Percentiles rank a stretch among this genome's conserved stretches.
Evolutionary conservation across 192 early-diverging fungal species (phyloP).

Genomic region (Ambispora gerdemannii): DNA sequence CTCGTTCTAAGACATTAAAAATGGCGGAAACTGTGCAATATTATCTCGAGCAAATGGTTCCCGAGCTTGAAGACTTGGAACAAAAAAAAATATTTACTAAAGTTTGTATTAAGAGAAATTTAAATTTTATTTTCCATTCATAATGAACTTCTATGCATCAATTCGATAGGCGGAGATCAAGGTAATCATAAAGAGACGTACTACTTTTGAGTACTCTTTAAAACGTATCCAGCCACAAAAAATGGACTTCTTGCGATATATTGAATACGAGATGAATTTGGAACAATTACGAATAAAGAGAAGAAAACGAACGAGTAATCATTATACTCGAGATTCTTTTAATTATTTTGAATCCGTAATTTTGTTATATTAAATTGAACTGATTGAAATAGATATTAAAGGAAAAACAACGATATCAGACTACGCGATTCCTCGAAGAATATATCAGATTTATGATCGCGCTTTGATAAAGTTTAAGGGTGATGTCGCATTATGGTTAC

Average conservation of each 20-base stretch:
- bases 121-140: not conserved
- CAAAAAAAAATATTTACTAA: constrained; percentile 75
- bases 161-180: constrained; percentile 70
- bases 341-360: not conserved
- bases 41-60: constrained; percentile 90
- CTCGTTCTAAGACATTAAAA: constrained; percentile 24
- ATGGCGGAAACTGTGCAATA: constrained; percentile 92
- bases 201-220: constrained; percentile 84
- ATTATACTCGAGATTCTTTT: not conserved
- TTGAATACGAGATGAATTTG: constrained; percentile 94
- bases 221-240: constrained; percentile 71
- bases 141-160: not conserved
- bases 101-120: constrained; percentile 39
- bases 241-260: constrained; percentile 85
- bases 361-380: too few relatives aligned
- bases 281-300: constrained; percentile 79
- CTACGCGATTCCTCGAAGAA: constrained; percentile 68
- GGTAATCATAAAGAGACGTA: constrained; percentile 81
- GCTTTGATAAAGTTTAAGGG: constrained; percentile 74
- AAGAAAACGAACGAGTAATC: constrained; percentile 59
- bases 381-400: constrained; percentile 33
- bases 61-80: constrained; percentile 88
- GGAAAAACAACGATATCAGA: constrained; percentile 63
- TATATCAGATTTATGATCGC: constrained; percentile 78
- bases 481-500: constrained; percentile 82